phyloP scores from a whole-genome alignment of 1,284 basidiomycete species.

The Phlebopus sp. region DNA sequence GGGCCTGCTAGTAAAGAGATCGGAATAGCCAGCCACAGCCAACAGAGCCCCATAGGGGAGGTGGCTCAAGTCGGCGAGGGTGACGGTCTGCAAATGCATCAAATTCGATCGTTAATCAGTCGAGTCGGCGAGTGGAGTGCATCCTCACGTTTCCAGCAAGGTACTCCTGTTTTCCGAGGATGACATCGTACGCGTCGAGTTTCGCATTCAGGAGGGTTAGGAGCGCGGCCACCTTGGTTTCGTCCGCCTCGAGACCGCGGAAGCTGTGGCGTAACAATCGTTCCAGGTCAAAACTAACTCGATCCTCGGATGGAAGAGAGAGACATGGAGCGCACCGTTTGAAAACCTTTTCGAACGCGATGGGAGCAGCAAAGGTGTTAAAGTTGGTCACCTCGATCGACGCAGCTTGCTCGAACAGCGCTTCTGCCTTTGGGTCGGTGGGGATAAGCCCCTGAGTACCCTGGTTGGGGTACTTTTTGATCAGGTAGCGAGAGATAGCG shows the following conservation, averaged over 20 bases:
- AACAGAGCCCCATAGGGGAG: conserved; percentile 40
- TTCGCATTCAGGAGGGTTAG: conserved; percentile 32
- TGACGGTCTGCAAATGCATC: conserved; percentile 33
- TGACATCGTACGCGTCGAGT: conserved; percentile 44
- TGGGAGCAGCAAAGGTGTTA: conserved; percentile 16
- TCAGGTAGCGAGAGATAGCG: conserved; percentile 51
- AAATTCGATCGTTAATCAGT: not conserved
- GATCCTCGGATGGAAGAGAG: too few species aligned
- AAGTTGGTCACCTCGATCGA: conserved; percentile 32
- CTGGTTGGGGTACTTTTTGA: conserved; percentile 41
- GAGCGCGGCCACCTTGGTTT: conserved; percentile 21
- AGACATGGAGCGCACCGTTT: conserved; percentile 32
- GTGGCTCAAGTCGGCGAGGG: conserved; percentile 54
- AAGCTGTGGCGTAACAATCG: too few species aligned
- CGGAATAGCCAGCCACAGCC: not conserved
- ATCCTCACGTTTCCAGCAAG: conserved; percentile 45
- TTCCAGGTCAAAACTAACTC: too few species aligned
- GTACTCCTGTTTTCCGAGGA: conserved; percentile 44
- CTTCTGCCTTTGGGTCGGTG: conserved; percentile 27
- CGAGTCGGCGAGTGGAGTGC: too few species aligned
- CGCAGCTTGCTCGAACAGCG: conserved; percentile 33
- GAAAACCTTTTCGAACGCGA: conserved; percentile 34
- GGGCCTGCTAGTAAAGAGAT: conserved; percentile 18
- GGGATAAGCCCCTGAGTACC: conserved; percentile 35
- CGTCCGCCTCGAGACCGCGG: conserved; percentile 21